Evolutionary conservation across 148 eudicot genomes (phyloP), one percentile per base, ranked within the genome.

Genomic region (Fallopia convolvulus): DNA sequence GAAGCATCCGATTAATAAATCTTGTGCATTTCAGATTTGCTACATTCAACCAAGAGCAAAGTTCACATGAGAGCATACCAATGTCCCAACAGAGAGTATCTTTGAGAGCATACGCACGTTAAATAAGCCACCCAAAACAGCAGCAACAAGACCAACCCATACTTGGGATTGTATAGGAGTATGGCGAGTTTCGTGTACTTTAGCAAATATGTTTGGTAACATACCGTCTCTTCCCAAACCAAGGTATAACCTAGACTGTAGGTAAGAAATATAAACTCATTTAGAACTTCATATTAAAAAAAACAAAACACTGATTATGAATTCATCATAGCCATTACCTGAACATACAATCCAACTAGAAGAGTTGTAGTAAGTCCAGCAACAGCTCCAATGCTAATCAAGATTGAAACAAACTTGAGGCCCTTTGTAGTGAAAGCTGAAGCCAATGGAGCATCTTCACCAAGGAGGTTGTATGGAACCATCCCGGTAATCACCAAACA

Each of bases 221-320:
- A 95, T 83, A 63, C 99, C 99, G 68, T 95, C 99, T 79, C 99
- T 91, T 85, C 99, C 99, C 78, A 95, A 87, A 52, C 99, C 99
- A 83, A 95, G 96, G 80, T 95, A 95, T 76, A 95, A 81, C 73
- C 97, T 88, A 81, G 99, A 95, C 99, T 95, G 88, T 66, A 26
- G 74, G 80, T 53, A 20, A 72, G 48, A 81, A 84, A 82, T 75
- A 77, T 14, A 6, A 39, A 14, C 11, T 39, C n/a, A 36, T 14
- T 36, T 68, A 30, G 13, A 12, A 30, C 17, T 65, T 65, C 70
- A 65, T 39, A 65, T 13, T 30, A 26, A 15, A 0, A 1, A 32
- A 65, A 32, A 65, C 30, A 1, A 26, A 26, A 26, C 30, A 26
- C 1, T 1, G 5, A 17, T 65, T 8, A 65, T 30, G 3, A 9